Percentiles rank a stretch among this genome's conserved stretches.
Conservation (phyloP, 176 grass and related monocot species). For the Bothriochloa decipiens region DNA sequence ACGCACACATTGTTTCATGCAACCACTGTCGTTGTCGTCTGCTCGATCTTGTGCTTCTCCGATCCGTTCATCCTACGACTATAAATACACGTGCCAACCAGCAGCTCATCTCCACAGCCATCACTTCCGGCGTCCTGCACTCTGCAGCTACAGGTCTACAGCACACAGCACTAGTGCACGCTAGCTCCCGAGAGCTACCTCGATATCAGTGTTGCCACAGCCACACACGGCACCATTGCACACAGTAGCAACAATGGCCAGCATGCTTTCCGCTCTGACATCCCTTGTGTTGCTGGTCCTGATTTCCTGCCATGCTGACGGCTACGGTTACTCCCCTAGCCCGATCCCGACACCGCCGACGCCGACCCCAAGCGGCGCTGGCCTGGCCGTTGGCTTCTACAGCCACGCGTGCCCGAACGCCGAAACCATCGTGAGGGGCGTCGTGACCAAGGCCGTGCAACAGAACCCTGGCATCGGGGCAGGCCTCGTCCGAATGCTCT, state of each 20-base stretch:
- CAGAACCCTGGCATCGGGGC: constrained; percentile 34
- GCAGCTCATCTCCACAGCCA: neutral
- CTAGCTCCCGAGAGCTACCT: neutral
- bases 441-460: neutral
- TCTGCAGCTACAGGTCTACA: no score
- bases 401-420: constrained; percentile 15
- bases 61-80: neutral
- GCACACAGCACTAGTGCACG: no score
- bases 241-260: neutral
- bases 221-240: no score
- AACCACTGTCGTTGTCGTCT: no score
- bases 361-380: neutral
- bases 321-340: neutral
- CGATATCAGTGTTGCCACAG: neutral
- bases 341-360: neutral
- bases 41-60: no score
- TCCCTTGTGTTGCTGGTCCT: neutral
- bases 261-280: neutral
- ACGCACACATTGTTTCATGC: no score
- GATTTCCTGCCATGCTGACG: neutral
- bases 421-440: constrained; percentile 8
- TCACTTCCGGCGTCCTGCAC: neutral
- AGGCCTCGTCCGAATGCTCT: constrained; percentile 45
- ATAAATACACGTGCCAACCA: neutral
- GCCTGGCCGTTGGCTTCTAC: constrained; percentile 37